Conservation (phyloP, 2,329 filamentous ascomycete genomes). For the Calonectria leucothoes region DNA sequence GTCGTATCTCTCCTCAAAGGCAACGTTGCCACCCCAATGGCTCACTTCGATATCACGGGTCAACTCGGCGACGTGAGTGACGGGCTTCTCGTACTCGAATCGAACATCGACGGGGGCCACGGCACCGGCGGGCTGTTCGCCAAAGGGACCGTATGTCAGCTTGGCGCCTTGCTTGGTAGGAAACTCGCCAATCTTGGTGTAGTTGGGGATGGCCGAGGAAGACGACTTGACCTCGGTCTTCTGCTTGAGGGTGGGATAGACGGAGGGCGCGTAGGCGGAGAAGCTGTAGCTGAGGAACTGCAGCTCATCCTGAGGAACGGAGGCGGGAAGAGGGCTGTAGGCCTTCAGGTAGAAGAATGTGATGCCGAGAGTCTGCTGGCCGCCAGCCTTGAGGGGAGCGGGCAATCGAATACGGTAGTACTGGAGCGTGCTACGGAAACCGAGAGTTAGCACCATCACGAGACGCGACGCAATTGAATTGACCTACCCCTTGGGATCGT, state of each 20-base stretch:
- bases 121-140: conserved; percentile 82
- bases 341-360: conserved; percentile 84
- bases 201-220: conserved; percentile 82
- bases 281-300: conserved; percentile 91
- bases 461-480: neutral
- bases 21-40: conserved; percentile 97
- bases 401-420: conserved; percentile 89
- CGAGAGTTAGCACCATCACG: conserved; percentile 26
- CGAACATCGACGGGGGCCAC: conserved; percentile 80
- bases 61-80: conserved; percentile 81
- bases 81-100: conserved; percentile 95
- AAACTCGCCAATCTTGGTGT: conserved; percentile 78
- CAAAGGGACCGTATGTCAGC: conserved; percentile 91
- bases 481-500: conserved; percentile 68
- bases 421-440: conserved; percentile 71
- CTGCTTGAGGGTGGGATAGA: conserved; percentile 89
- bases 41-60: conserved; percentile 95
- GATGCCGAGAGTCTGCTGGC: conserved; percentile 88
- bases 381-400: conserved; percentile 77
- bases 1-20: conserved; percentile 93
- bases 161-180: conserved; percentile 87
- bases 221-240: conserved; percentile 97
- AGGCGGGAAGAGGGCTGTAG: conserved; percentile 82
- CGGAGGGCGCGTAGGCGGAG: conserved; percentile 85
- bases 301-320: conserved; percentile 84